phyloP scores from a whole-genome alignment of 2,329 filamentous ascomycete species.

The Trichophaea hybrida region DNA sequence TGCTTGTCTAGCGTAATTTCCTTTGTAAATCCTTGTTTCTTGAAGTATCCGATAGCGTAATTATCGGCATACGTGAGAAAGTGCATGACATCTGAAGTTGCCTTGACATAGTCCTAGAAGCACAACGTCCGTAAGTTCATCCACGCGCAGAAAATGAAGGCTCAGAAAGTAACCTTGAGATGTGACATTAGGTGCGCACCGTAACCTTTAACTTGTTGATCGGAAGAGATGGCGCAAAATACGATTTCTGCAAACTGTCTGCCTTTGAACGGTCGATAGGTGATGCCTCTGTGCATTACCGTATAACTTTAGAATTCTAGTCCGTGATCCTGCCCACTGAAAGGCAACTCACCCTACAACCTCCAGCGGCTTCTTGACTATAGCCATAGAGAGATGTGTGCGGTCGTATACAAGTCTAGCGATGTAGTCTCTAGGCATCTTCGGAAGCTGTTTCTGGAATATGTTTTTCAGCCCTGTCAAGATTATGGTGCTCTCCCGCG shows the following conservation, averaged over 20 bases:
- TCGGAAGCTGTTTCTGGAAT: slow-evolving; percentile 94
- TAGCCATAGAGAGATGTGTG: slow-evolving; percentile 89
- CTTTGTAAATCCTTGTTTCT: slow-evolving; percentile 98
- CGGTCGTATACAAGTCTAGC: slow-evolving; percentile 93
- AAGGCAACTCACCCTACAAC: slow-evolving; percentile 49
- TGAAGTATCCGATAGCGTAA: slow-evolving; percentile 97
- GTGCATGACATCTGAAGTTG: slow-evolving; percentile 92
- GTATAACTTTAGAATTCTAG: not conserved
- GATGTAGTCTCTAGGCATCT: slow-evolving; percentile 99
- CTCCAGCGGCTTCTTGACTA: slow-evolving; percentile 89
- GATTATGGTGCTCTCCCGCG: slow-evolving; percentile 78
- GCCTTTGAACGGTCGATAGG: slow-evolving; percentile 84
- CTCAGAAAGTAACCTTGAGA: slow-evolving; percentile 47
- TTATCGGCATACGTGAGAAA: slow-evolving; percentile 98
- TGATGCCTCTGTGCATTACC: slow-evolving; percentile 56
- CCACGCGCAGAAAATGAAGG: not conserved
- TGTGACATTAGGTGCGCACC: slow-evolving; percentile 97
- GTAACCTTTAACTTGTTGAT: slow-evolving; percentile 97
- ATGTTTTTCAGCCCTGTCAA: slow-evolving; percentile 93
- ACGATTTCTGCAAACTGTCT: slow-evolving; percentile 95
- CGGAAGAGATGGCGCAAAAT: slow-evolving; percentile 92
- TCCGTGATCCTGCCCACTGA: no score
- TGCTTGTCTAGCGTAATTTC: slow-evolving; percentile 84
- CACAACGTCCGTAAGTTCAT: not conserved
- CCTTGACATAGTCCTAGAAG: slow-evolving; percentile 72